phyloP scores from a whole-genome alignment of 805 yeast species.

The Barnettozyma siamensis region DNA sequence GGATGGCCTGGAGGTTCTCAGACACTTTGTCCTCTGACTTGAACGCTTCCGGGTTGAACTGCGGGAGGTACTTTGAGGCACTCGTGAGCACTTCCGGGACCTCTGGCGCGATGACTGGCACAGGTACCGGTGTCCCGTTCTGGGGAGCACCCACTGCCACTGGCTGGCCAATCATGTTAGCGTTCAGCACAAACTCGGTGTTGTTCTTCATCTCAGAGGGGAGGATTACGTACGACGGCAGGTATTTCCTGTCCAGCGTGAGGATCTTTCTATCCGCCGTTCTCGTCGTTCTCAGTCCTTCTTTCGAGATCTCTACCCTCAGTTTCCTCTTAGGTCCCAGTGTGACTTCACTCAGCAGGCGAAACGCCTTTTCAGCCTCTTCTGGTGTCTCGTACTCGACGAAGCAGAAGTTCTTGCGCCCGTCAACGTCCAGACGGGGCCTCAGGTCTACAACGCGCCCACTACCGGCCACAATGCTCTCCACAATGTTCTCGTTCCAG shows the following conservation, averaged over 20 bases:
- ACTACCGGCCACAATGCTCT: slow-evolving; percentile 64
- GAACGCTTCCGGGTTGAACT: slow-evolving; percentile 39
- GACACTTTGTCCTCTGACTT: slow-evolving; percentile 52
- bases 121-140: too few species aligned
- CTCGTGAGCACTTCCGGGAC: slow-evolving; percentile 44
- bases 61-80: slow-evolving; percentile 55
- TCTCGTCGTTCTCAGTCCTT: slow-evolving; percentile 38
- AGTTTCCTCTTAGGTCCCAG: slow-evolving; percentile 40
- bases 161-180: slow-evolving; percentile 12
- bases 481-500: slow-evolving; percentile 61
- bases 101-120: slow-evolving; percentile 1
- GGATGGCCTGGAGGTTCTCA: slow-evolving; percentile 53
- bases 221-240: slow-evolving; percentile 53
- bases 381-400: slow-evolving; percentile 49
- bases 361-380: slow-evolving; percentile 47
- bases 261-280: slow-evolving; percentile 37
- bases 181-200: slow-evolving; percentile 21
- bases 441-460: slow-evolving; percentile 68
- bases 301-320: slow-evolving; percentile 57
- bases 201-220: slow-evolving; percentile 31
- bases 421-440: slow-evolving; percentile 30
- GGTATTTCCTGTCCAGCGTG: slow-evolving; percentile 36
- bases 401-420: slow-evolving; percentile 63
- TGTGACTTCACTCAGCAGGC: slow-evolving; percentile 38
- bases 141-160: too few species aligned